Conservation (phyloP, 805 yeast genomes). For the Saturnispora sekii region DNA sequence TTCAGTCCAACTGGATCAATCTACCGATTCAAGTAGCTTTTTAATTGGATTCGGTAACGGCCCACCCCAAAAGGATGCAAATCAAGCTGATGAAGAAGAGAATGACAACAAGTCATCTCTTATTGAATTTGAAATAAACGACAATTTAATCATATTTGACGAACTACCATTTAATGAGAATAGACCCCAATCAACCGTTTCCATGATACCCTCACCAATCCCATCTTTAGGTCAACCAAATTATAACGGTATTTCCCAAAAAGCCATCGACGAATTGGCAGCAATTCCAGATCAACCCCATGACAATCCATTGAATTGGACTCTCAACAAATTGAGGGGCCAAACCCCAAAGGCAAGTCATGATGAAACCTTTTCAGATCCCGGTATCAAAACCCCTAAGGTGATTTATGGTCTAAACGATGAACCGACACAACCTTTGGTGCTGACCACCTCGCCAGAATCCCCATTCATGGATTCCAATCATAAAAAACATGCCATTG, state of each 20-base stretch:
- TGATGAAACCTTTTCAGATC: slow-evolving; percentile 1
- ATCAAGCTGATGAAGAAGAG: background rate
- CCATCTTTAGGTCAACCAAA: slow-evolving; percentile 27
- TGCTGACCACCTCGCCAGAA: background rate
- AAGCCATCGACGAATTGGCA: slow-evolving; percentile 66
- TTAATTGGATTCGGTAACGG: slow-evolving; percentile 3
- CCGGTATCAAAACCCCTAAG: slow-evolving; percentile 1
- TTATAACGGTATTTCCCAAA: slow-evolving; percentile 41
- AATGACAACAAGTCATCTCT: background rate
- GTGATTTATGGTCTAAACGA: slow-evolving; percentile 23
- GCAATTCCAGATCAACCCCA: slow-evolving; percentile 74
- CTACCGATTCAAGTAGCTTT: background rate
- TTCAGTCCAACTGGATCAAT: background rate
- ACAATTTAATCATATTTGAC: slow-evolving; percentile 10
- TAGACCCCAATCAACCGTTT: slow-evolving; percentile 15
- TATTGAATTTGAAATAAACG: background rate
- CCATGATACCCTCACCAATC: slow-evolving; percentile 26
- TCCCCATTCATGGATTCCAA: slow-evolving; percentile 4
- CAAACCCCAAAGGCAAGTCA: slow-evolving; percentile 19
- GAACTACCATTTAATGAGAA: slow-evolving; percentile 20
- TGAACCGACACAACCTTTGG: slow-evolving; percentile 10
- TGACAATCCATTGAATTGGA: slow-evolving; percentile 63
- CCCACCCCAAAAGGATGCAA: background rate
- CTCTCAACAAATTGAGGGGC: slow-evolving; percentile 76
- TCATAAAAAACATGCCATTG: slow-evolving; percentile 14